phyloP scores from a whole-genome alignment of 108 stramenopile genomes.

The Cyclotella cryptica region DNA sequence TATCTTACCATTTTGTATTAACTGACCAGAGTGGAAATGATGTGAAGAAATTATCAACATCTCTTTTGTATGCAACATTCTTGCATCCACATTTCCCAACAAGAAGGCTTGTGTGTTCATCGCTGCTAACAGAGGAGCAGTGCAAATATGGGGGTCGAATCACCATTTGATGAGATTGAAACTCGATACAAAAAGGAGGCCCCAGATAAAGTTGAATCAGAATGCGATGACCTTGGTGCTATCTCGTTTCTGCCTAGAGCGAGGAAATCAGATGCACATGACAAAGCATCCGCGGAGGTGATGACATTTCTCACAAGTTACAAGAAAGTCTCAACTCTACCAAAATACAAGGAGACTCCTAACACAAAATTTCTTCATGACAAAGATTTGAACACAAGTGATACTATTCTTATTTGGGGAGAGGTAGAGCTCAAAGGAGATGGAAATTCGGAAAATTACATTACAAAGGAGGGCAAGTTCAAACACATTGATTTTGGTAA shows the following conservation, averaged over 20 bases:
- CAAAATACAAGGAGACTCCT: constrained; percentile 4
- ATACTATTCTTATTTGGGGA: constrained; percentile 9
- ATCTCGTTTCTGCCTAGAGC: not conserved
- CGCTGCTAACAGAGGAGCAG: not conserved
- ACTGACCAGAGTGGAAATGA: not conserved
- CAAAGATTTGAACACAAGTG: not conserved
- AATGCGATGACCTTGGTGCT: too few species aligned
- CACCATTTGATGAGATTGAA: not conserved
- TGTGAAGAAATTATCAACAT: not conserved
- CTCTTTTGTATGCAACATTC: not conserved
- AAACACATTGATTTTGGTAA: constrained; percentile 17
- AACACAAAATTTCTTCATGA: constrained; percentile 16
- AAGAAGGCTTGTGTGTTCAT: not conserved
- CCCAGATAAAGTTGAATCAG: not conserved
- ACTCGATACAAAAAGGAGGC: not conserved
- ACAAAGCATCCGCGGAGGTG: not conserved
- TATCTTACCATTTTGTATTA: constrained; percentile 5
- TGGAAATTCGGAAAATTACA: constrained; percentile 10
- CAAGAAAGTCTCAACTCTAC: not conserved
- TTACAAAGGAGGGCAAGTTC: constrained; percentile 1
- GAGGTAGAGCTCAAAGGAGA: constrained; percentile 11
- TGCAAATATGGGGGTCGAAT: not conserved
- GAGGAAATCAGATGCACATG: not conserved
- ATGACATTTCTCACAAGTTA: not conserved
- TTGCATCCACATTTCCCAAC: not conserved